phyloP scores from a whole-genome alignment of 108 stramenopile species.

The Cylindrotheca fusiformis region DNA sequence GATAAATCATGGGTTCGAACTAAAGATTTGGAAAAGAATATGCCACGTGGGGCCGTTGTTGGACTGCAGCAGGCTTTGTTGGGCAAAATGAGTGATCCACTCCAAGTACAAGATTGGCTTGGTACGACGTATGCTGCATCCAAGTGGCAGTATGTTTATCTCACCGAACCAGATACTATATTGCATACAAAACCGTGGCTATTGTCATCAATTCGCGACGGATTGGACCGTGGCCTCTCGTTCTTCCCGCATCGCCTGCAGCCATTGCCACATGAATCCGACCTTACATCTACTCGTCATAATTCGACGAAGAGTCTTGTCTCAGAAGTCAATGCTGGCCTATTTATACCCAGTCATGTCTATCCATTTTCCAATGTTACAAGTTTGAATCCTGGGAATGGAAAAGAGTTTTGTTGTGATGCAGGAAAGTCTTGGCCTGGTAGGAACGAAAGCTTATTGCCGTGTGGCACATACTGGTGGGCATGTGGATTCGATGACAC shows the following conservation, averaged over 20 bases:
- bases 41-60: slow-evolving; percentile 5
- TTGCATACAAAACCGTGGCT: not conserved
- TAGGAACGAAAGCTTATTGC: too few species aligned
- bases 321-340: not conserved
- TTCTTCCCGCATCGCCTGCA: slow-evolving; percentile 27
- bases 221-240: slow-evolving; percentile 5
- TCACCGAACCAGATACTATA: slow-evolving; percentile 20
- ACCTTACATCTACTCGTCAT: slow-evolving; percentile 1
- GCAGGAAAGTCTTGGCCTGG: too few species aligned
- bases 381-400: too few species aligned
- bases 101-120: not conserved
- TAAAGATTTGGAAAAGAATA: not conserved
- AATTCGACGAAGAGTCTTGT: not conserved
- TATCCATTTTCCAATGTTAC: slow-evolving; percentile 1
- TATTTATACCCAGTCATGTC: slow-evolving; percentile 5
- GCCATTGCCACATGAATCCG: slow-evolving; percentile 17
- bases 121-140: not conserved
- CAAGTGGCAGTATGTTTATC: slow-evolving; percentile 13
- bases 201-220: not conserved
- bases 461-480: too few species aligned
- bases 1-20: not conserved
- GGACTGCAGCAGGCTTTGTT: slow-evolving; percentile 5
- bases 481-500: too few species aligned
- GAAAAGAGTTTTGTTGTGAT: too few species aligned
- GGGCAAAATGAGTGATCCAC: not conserved